Evolutionary conservation across 2,329 filamentous ascomycete species (phyloP), one percentile per base, ranked within the genome.

Genomic region (Diplodia corticola): DNA sequence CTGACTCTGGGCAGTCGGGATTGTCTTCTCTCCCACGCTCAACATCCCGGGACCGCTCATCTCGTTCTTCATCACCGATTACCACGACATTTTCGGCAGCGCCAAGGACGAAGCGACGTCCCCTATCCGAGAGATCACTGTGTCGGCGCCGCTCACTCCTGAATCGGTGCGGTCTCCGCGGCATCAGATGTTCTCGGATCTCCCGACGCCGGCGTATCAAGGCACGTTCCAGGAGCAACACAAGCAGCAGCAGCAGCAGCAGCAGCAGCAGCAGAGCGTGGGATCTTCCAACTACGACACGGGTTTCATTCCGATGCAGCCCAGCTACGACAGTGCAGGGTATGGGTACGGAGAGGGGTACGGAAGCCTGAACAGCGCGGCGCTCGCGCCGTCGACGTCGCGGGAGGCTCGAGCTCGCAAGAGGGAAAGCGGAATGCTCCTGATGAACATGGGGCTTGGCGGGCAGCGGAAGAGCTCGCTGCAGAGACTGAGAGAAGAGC

Each of bases 31-130:
- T 17, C 95, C 95, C 0, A 98, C 95, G 0, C 85, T 99, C 64
- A 98, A 98, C 77, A 97, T 99, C 50, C 94, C 95, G 0, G 93
- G 93, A 0, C 93, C 94, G 0, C 90, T 99, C 12, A 97, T 99
- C 76, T 93, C 93, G 3, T 86, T 96, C 77, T 95, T 99, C 77
- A 84, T 99, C 67, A 93, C 95, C 69, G 93, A 98, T 73, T 97
- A 92, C 74, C 86, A 91, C 69, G 86, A 85, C 49, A 94, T 99
- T 55, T 99, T 98, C 74, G 90, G 90, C 22, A 84, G 87, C 9
- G 85, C 89, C 20, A 85, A 90, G 0, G 87, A 89, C 70, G 83
- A 71, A 78, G 82, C 76, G 33, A 74, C 72, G 51, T 77, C 78
- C 20, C 75, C 78, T 54, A 76, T 70, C 76, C 84, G 80, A 22